Percentiles rank a stretch among this genome's conserved stretches.
Conservation (phyloP, 306 rosid genomes). For the Prunus mume region DNA sequence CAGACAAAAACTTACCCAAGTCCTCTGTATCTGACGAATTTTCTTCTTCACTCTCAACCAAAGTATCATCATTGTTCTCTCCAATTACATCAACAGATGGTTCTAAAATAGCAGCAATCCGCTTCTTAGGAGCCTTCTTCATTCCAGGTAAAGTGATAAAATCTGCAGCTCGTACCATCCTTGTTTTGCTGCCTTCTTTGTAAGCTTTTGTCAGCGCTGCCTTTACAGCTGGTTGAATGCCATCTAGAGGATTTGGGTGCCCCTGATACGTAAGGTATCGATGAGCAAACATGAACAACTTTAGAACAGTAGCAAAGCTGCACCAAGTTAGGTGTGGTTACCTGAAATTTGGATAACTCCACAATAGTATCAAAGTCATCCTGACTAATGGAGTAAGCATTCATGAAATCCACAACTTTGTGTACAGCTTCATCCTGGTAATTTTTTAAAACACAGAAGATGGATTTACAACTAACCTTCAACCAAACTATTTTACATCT, state of each 20-base stretch:
- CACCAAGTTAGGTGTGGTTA: conserved; percentile 27
- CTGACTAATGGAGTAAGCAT: conserved; percentile 68
- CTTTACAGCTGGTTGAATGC: conserved; percentile 66
- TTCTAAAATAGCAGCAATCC: conserved; percentile 85
- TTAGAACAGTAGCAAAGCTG: neutral
- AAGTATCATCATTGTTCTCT: conserved; percentile 43
- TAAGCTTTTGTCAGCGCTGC: conserved; percentile 87
- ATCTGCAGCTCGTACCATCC: conserved; percentile 77
- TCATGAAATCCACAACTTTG: conserved; percentile 90
- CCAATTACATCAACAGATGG: conserved; percentile 59
- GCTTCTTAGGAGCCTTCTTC: conserved; percentile 78
- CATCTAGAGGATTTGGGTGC: conserved; percentile 75
- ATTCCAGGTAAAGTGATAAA: conserved; percentile 63
- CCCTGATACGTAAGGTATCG: conserved; percentile 49
- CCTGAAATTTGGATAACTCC: conserved; percentile 91
- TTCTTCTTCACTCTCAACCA: conserved; percentile 73
- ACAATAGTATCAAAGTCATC: conserved; percentile 82
- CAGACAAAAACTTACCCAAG: conserved; percentile 39
- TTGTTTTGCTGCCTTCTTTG: conserved; percentile 68
- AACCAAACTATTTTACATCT: neutral
- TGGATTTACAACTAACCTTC: conserved; percentile 13
- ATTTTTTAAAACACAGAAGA: conserved; percentile 24
- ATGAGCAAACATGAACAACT: conserved; percentile 9
- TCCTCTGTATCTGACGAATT: conserved; percentile 62
- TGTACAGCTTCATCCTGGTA: conserved; percentile 82